Base-by-base conservation (phyloP, 2,329 filamentous ascomycete genomes). In the Sordariomycetes sp. region DNA sequence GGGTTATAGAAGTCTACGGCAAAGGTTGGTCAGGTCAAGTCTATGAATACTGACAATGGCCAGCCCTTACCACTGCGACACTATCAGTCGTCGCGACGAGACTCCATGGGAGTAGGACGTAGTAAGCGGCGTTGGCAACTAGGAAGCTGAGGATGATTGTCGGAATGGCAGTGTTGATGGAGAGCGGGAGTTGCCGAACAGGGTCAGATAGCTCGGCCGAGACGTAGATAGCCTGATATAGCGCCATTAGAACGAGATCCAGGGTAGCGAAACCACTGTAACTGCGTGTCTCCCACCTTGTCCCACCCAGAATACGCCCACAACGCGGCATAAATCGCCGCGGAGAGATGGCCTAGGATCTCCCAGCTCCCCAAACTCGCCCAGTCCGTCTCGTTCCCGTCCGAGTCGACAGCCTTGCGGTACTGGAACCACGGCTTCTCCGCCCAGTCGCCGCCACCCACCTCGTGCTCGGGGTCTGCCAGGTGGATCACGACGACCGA, bases 251-350 rank as follows among this genome's bases (percentile, higher is more conserved):
- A 24, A 34, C n/a, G n/a, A n/a, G n/a, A n/a, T n/a, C n/a, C n/a
- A n/a, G n/a, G n/a, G n/a, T n/a, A n/a, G n/a, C n/a, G n/a, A n/a
- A n/a, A n/a, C 42, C 36, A 25, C 7, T 22, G 13, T 17, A 48
- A 48, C 35, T 4, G 45, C 2, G n/a, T 8, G 24, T 20, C 28
- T 48, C 73, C 69, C 45, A 79, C 80, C 69, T 84, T 85, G 57
- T 85, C 82, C 82, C 82, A 86, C 0, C 82, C 82, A 0, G 79
- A 82, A 59, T 84, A 86, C 0, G 79, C 82, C 82, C 81, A 86
- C 0, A 85, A 64, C 0, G 79, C 80, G 0, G 77, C 82, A 61
- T 85, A 85, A 1, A 85, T 70, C 0, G 82, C 82, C 1, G 80
- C 75, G 2, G 79, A 81, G 58, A 78, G 78, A 61, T 84, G 78